Evolutionary conservation across 2,329 filamentous ascomycete genomes (phyloP), one percentile per base, ranked within the genome.

Genomic region (Amauroascus niger): DNA sequence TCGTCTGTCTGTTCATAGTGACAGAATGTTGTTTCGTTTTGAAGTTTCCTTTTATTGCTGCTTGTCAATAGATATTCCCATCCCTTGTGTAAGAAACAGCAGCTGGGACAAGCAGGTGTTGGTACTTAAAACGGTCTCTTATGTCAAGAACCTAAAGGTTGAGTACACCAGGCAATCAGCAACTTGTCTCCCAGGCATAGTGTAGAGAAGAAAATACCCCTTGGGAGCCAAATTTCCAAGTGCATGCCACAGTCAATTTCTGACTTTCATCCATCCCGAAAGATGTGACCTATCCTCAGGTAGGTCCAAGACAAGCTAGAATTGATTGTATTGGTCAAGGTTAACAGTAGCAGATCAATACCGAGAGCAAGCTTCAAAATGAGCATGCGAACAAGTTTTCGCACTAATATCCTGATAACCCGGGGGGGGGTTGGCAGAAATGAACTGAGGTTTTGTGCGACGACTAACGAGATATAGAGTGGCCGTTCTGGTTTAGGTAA

Each of bases 181-280:
- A 20, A 44, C 18, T n/a, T 7, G 16, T n/a, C 20, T 35, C 9
- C 7, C 18, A 43, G 7, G n/a, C 13, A 39, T 13, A 16, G 18
- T 7, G 6, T 22, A 13, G 9, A 18, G 18, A 18, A 47, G 11
- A 35, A 28, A 62, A 55, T 60, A 69, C 66, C 13, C 60, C 65
- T 16, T 64, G 61, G 7, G 57, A 57, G 33, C 68, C 65, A 30
- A 70, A 67, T 0, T 56, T 62, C 64, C 65, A 69, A 40, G 63
- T 65, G 0, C 66, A 68, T 1, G 63, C 66, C 24, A 69, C 41
- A 0, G 61, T 65, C 43, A 67, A 32, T 2, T 59, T 59, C 37
- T 62, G 58, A 11, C 44, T 16, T 24, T 49, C 49, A 43, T 55
- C 54, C 56, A 60, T 59, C 22, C 24, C 26, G 26, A 30, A 9